A percentile compares a stretch with the other conserved stretches of the same genome.
Evolutionary conservation across 495 filamentous ascomycete species (phyloP).

Genomic region (Filosporella fistucella): DNA sequence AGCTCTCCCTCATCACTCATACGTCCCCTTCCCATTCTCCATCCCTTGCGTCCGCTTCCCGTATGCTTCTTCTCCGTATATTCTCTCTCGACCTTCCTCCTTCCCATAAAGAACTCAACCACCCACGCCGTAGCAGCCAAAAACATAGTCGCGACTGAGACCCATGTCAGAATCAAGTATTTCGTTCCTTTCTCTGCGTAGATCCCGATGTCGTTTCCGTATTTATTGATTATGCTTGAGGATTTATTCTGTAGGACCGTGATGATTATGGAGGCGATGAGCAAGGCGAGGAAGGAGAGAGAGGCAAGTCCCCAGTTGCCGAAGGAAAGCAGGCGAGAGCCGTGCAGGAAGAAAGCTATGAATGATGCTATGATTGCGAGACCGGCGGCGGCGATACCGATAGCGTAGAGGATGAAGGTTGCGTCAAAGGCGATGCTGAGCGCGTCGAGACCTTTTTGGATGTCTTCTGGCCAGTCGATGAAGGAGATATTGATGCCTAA

Average conservation of each 20-base stretch:
- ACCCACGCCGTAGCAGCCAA: slow-evolving; percentile 35
- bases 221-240: slow-evolving; percentile 50
- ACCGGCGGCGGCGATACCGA: slow-evolving; percentile 54
- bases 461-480: slow-evolving; percentile 57
- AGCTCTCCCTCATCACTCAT: slow-evolving; percentile 17
- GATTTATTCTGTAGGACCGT: slow-evolving; percentile 56
- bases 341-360: slow-evolving; percentile 32
- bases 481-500: slow-evolving; percentile 44
- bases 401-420: slow-evolving; percentile 60
- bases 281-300: slow-evolving; percentile 25
- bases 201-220: slow-evolving; percentile 49
- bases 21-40: slow-evolving; percentile 6
- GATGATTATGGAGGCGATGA: slow-evolving; percentile 60
- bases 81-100: slow-evolving; percentile 6
- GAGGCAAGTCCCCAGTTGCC: slow-evolving; percentile 39
- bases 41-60: background rate
- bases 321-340: slow-evolving; percentile 32
- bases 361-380: slow-evolving; percentile 48
- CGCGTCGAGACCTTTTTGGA: slow-evolving; percentile 55
- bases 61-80: slow-evolving; percentile 19
- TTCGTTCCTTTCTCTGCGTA: slow-evolving; percentile 47
- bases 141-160: slow-evolving; percentile 44
- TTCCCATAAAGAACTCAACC: slow-evolving; percentile 22
- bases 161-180: slow-evolving; percentile 60
- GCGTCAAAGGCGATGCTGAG: slow-evolving; percentile 43